Base-by-base conservation (phyloP, 257 asterid genomes). In the Avicennia marina region DNA sequence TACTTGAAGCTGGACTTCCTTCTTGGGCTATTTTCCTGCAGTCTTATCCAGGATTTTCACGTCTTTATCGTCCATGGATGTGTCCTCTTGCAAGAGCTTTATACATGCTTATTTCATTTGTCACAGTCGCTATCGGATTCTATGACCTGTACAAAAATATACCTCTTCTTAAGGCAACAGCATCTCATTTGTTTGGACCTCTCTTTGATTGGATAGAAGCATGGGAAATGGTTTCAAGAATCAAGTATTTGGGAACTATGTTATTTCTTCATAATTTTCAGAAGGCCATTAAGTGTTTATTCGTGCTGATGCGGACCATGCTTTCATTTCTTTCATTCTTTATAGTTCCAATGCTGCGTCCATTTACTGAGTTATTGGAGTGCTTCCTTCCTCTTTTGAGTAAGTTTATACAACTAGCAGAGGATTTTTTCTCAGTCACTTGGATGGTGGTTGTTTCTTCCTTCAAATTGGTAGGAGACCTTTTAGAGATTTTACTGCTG, bases 21-120 rank as follows among this genome's bases (percentile, higher is more conserved):
- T 81, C 97, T 53, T 93, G 99, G 99, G 97, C 84, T 60, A 72
- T 89, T 57, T 89, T 93, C 78, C 89, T 93, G 63, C 99, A 93
- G 57, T 89, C 99, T 22, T 93, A 93, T 71, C 99, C 99, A 5
- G 90, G 76, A 20, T 84, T 93, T 73, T 80, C 86, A 78, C 89
- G 81, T 75, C 61, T 93, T 55, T 89, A 93, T 61, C 97, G 97
- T 42, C 99, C 99, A 7, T 93, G 97, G 99, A 93, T 93, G 99
- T 93, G 97, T 55, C 97, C 97, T 65, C 72, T 93, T 54, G 96
- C 95, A 29, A 78, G 97, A 73, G 75, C 73, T 52, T 73, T 88
- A 43, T 93, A 93, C 39, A 82, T 89, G 45, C 61, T 82, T 17
- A 84, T 86, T 62, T 93, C 97, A 19, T 36, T 84, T 53, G 75